These are phyloP conservation scores for Dendrostoma leiphaemia DNA, from an alignment of 2,329 filamentous ascomycete genomes.

Conservation along the genomic window DNA sequence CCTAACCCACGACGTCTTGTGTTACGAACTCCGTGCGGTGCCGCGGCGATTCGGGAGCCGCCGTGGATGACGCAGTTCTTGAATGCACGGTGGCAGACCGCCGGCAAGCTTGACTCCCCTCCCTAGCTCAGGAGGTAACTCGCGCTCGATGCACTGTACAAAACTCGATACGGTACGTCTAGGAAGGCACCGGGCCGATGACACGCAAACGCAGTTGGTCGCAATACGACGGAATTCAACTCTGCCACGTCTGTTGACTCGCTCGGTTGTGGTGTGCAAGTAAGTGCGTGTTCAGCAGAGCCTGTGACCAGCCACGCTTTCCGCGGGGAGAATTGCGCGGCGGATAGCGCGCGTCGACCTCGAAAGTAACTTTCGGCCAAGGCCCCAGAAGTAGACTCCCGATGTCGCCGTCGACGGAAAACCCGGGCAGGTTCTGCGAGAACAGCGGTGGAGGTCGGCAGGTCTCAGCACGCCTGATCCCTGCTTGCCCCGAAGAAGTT, in stretches of 20 bases:
- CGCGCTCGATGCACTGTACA: not conserved
- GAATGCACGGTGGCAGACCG: no score
- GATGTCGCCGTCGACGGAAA: constrained; percentile 12
- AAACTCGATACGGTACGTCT: no score
- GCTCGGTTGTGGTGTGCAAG: not conserved
- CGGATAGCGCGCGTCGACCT: not conserved
- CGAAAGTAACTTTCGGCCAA: not conserved
- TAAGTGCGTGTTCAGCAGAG: not conserved
- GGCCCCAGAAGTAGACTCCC: no score
- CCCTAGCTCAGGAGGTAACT: no score
- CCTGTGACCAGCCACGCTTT: no score
- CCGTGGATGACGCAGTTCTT: no score
- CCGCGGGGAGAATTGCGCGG: not conserved
- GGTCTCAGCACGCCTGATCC: not conserved
- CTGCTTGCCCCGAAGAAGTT: constrained; percentile 4
- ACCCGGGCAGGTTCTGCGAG: not conserved
- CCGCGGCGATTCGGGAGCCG: no score
- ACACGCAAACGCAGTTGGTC: not conserved
- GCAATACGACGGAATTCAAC: no score
- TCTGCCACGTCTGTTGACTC: not conserved
- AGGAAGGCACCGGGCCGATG: not conserved
- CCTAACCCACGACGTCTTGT: no score
- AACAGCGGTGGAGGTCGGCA: constrained; percentile 12
- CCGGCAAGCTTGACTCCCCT: no score
- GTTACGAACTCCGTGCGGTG: no score